Percentiles rank a stretch among this genome's conserved stretches.
These are phyloP conservation scores for Botryosphaeria dothidea DNA, from an alignment of 2,329 filamentous ascomycete species.

Conservation along the genomic window DNA sequence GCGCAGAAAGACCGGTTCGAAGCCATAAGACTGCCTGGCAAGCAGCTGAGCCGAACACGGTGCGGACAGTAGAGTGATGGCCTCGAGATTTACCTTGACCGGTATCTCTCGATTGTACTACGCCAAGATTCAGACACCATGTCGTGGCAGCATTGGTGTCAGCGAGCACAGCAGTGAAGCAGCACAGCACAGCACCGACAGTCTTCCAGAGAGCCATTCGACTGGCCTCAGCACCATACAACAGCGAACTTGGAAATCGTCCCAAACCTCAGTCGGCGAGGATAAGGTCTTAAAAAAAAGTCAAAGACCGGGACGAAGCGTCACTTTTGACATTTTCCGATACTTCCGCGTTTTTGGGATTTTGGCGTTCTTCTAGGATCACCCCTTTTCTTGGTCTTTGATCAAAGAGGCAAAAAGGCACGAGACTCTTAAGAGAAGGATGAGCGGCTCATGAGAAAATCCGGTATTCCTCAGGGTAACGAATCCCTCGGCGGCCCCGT, in stretches of 20 bases:
- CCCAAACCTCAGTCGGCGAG: conserved; percentile 13
- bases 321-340: neutral
- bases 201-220: neutral
- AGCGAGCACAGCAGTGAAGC: conserved; percentile 56
- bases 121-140: conserved; percentile 14
- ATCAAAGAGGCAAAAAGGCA: neutral
- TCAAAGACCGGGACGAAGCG: neutral
- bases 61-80: conserved; percentile 29
- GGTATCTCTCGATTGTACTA: conserved; percentile 15
- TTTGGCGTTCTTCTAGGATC: neutral
- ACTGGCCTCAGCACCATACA: neutral
- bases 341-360: neutral
- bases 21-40: conserved; percentile 24
- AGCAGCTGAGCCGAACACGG: conserved; percentile 21
- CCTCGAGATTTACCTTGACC: conserved; percentile 5
- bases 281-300: neutral
- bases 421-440: neutral
- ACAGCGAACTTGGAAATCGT: neutral
- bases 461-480: neutral
- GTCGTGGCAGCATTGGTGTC: conserved; percentile 31
- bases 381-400: neutral
- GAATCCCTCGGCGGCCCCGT: neutral
- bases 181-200: conserved; percentile 14
- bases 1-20: conserved; percentile 19
- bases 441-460: neutral